Base-by-base conservation (phyloP, 2,329 filamentous ascomycete genomes). In the Hymenoscyphus scutula region DNA sequence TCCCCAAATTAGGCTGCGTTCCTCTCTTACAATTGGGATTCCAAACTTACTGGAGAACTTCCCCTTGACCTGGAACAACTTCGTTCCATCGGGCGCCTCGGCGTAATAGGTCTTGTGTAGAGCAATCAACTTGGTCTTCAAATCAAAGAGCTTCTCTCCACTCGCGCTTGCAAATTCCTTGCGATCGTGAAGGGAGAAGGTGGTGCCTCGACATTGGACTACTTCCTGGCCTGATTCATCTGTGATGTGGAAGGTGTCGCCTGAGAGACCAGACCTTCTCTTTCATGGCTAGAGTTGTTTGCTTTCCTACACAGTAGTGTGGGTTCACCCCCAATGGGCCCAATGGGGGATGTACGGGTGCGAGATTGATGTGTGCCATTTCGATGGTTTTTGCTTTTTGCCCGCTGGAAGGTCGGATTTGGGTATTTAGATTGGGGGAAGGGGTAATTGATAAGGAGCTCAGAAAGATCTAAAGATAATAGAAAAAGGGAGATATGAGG, bases 221-320 rank as follows among this genome's bases (percentile, higher is more conserved):
- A 72, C 66, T 60, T 68, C 65, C 19, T 79, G 76, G 25, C 84
- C 84, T 63, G 79, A 81, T 53, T 79, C 75, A 5, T 82, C 80
- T 60, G 80, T 82, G 73, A 90, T 82, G 66, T 84, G 82, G 75
- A 89, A 90, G 73, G 80, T 84, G 75, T 89, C 86, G 62, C 85
- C 85, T 81, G 8, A 88, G 75, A 2, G 86, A 88, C 62, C 87
- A 72, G 19, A 88, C 77, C 68, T 85, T 86, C 70, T 89, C 86
- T 68, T 81, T 84, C 56, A 90, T 76, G 1, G 84, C 71, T 6
- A 90, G 75, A 1, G 81, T 84, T 10, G 67, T 70, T 66, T 72
- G 66, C 29, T 69, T 66, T 32, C 62, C 59, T 1, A 68, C 62
- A 62, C 67, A 71, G 66, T 66, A 71, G 54, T 57, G 38, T 37